Conservation (phyloP, 345 rosid genomes). For the Citrus maxima region DNA sequence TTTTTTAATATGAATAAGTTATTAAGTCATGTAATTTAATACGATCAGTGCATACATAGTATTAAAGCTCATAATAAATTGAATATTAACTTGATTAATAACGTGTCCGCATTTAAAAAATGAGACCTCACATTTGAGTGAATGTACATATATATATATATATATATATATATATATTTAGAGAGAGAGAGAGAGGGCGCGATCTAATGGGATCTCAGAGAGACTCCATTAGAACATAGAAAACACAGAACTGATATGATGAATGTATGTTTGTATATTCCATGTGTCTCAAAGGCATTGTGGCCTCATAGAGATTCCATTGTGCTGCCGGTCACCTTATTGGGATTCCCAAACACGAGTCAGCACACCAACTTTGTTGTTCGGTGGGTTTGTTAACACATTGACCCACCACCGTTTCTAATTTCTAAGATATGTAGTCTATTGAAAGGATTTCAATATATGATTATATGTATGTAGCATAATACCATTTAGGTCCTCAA, state of each 20-base stretch:
- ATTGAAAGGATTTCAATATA: too few species aligned
- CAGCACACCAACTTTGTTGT: constrained; percentile 22
- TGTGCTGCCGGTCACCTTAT: neutral
- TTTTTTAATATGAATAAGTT: rapidly evolving
- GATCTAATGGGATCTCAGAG: too few species aligned
- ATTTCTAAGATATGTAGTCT: too few species aligned
- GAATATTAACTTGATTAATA: too few species aligned
- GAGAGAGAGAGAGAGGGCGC: too few species aligned
- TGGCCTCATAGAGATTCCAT: neutral
- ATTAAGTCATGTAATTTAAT: too few species aligned
- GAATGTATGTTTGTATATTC: neutral
- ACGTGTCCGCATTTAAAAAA: rapidly evolving
- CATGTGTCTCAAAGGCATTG: neutral
- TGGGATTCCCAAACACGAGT: neutral
- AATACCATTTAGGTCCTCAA: neutral
- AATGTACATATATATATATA: too few species aligned
- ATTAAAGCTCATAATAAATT: too few species aligned
- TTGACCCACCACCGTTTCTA: constrained; percentile 21
- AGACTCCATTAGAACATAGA: too few species aligned
- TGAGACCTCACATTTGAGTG: too few species aligned
- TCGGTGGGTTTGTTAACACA: constrained; percentile 28
- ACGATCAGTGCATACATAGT: rapidly evolving
- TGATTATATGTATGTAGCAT: neutral
- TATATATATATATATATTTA: too few species aligned
- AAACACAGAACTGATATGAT: too few species aligned